phyloP scores from a whole-genome alignment of 257 asterid species.

The Anisodus acutangulus region DNA sequence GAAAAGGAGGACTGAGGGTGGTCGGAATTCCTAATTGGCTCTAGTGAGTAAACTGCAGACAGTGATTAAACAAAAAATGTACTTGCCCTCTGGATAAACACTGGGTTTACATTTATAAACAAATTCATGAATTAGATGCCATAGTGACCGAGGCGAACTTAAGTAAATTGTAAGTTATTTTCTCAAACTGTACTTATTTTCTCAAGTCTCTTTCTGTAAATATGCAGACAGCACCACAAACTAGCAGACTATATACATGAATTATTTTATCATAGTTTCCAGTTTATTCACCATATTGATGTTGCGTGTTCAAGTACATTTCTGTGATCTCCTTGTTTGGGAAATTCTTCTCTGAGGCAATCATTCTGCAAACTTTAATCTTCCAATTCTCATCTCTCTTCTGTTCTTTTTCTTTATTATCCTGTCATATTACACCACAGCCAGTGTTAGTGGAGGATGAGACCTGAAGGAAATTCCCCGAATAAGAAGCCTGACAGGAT shows the following conservation, averaged over 20 bases:
- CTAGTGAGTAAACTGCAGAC: background rate
- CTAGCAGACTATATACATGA: background rate
- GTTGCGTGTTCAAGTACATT: slow-evolving; percentile 63
- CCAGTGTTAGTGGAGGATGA: background rate
- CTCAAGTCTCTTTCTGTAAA: slow-evolving; percentile 6
- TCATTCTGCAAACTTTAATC: slow-evolving; percentile 66
- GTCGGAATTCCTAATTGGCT: background rate
- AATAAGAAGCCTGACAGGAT: background rate
- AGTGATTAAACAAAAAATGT: background rate
- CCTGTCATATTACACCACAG: slow-evolving; percentile 52
- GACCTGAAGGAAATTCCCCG: slow-evolving; percentile 27
- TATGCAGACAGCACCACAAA: slow-evolving; percentile 13
- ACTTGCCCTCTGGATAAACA: background rate
- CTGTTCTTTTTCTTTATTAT: slow-evolving; percentile 62
- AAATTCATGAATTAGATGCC: background rate
- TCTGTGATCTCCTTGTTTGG: slow-evolving; percentile 69
- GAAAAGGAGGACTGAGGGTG: background rate
- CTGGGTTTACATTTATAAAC: background rate
- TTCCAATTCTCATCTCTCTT: slow-evolving; percentile 69
- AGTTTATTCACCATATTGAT: slow-evolving; percentile 55
- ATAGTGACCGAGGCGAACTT: background rate
- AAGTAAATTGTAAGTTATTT: background rate
- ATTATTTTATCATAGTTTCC: background rate
- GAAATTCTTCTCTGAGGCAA: slow-evolving; percentile 64
- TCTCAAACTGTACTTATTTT: background rate